Evolutionary conservation across 371 early-diverging fungal genomes (phyloP).

Genomic region (Haplosporangium sp.): DNA sequence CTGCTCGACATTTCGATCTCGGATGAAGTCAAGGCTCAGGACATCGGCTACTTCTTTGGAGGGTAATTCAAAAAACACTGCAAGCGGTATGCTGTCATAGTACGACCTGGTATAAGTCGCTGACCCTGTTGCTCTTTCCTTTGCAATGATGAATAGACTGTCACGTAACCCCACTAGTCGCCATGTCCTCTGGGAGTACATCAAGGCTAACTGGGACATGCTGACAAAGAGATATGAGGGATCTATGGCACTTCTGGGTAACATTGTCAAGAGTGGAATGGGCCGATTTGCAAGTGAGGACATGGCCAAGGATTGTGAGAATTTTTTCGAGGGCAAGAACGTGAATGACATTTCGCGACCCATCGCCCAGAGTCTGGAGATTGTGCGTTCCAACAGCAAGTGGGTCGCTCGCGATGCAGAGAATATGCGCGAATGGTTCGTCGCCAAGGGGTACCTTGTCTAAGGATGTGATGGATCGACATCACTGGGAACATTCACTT

Average conservation of each 20-base stretch:
- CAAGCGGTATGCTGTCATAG: too few species aligned
- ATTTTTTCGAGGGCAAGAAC: conserved; percentile 81
- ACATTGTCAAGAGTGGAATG: conserved; percentile 76
- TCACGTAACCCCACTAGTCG: conserved; percentile 70
- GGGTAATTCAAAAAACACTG: conserved; percentile 16
- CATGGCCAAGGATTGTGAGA: conserved; percentile 76
- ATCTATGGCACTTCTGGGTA: conserved; percentile 80
- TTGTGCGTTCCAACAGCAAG: conserved; percentile 75
- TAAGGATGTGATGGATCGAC: neutral
- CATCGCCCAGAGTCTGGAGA: conserved; percentile 89
- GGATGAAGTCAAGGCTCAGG: conserved; percentile 85
- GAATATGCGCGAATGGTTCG: conserved; percentile 80
- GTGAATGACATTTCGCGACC: conserved; percentile 78
- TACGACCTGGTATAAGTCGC: neutral
- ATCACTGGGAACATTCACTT: too few species aligned
- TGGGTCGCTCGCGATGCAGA: conserved; percentile 85
- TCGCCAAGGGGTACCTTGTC: conserved; percentile 46
- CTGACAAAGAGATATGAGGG: conserved; percentile 75
- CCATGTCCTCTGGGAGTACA: conserved; percentile 82
- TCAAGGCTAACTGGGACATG: conserved; percentile 77
- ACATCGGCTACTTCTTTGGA: conserved; percentile 61
- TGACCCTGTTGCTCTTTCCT: neutral
- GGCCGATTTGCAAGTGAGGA: conserved; percentile 74
- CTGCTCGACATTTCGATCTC: conserved; percentile 74
- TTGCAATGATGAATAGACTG: conserved; percentile 53